Evolutionary conservation across 768 basidiomycete species (phyloP).

Genomic region (Chalciporus sphaerocephalus): DNA sequence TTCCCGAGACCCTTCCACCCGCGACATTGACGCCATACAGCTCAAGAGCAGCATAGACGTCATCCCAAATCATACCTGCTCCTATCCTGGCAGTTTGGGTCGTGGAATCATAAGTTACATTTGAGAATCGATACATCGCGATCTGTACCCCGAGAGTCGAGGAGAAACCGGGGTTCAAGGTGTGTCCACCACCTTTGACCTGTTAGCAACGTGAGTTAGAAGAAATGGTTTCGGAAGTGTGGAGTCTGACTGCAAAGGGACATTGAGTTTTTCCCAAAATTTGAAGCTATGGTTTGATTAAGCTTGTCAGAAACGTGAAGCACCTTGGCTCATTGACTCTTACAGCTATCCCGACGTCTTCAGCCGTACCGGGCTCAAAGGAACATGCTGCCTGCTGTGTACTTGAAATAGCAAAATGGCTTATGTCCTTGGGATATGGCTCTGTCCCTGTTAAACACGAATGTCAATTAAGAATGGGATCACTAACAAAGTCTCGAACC

Average conservation of each 20-base stretch:
- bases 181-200: conserved; percentile 65
- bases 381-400: conserved; percentile 45
- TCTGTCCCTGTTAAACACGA: conserved; percentile 14
- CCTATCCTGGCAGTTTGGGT: conserved; percentile 39
- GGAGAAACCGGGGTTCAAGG: conserved; percentile 51
- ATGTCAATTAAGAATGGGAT: conserved; percentile 7
- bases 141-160: conserved; percentile 61
- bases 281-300: conserved; percentile 36
- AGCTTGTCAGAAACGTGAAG: background rate
- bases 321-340: conserved; percentile 2
- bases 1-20: conserved; percentile 54
- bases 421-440: conserved; percentile 39
- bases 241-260: conserved; percentile 48
- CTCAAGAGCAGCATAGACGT: conserved; percentile 53
- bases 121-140: conserved; percentile 45
- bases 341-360: conserved; percentile 52
- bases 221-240: background rate
- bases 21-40: conserved; percentile 51
- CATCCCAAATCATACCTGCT: conserved; percentile 57
- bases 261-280: conserved; percentile 43
- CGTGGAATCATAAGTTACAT: conserved; percentile 39
- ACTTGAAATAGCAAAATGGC: conserved; percentile 49
- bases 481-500: conserved; percentile 8
- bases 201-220: conserved; percentile 17
- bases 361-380: conserved; percentile 53